Evolutionary conservation across 352 stramenopile species (phyloP), one percentile per base, ranked within the genome.

Genomic region (Lagenidium giganteum): DNA sequence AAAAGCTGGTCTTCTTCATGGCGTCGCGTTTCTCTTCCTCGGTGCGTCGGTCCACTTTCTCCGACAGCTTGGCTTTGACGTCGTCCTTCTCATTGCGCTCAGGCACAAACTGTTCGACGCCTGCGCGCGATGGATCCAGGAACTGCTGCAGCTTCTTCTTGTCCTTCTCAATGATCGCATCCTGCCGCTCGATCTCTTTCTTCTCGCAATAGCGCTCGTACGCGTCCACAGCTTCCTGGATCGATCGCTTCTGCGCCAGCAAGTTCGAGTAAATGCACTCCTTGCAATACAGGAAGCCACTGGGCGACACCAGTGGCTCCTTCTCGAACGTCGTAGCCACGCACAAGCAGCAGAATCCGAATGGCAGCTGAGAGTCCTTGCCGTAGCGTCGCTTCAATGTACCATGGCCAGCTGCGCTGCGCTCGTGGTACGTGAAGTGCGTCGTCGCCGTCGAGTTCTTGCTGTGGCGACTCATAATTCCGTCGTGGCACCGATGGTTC

Each of bases 221-320:
- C 16, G 55, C 58, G 7, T 65, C 53, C 18, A 73, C 14, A 23
- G 80, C 77, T 23, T 89, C 72, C 40, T 91, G 78, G 55, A 90
- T 90, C 17, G 76, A 49, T 40, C 78, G 79, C 54, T 93, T 93
- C 45, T 93, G 82, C 8, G 76, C 64, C 24, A 93, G 61, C 20
- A 93, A 54, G 52, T 93, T 93, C 23, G 74, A 61, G 67, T 93
- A 93, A 49, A 93, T 92, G 55, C 82, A 93, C 56, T 90, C 82
- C 43, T 92, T 91, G 62, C 82, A 93, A 56, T 83, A 93, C 13
- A 93, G 50, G 36, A 71, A 93, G 23, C 82, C 82, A 16, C 57
- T 67, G 1, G 79, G 82, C 9, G 73, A 90, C 40, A 74, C 67
- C 6, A 89, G 59, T n/a, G 82, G 77, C 23, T 60, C 64, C 44